phyloP scores from a whole-genome alignment of 2,329 filamentous ascomycete species.

The Hypomyces rosellus region DNA sequence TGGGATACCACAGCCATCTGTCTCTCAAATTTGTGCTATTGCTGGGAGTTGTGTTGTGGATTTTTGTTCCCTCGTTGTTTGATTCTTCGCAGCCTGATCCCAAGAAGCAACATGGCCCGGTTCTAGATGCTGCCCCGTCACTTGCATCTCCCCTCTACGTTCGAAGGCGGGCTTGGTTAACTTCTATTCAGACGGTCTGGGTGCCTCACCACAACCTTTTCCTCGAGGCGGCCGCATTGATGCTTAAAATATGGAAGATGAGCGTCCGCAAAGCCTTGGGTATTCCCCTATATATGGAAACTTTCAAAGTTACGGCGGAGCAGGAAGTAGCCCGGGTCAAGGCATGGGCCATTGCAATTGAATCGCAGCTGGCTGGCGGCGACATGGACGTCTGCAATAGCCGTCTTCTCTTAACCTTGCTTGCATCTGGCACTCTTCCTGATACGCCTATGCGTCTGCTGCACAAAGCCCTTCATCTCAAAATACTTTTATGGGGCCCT shows the following conservation, averaged over 20 bases:
- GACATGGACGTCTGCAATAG: constrained; percentile 86
- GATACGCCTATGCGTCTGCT: constrained; percentile 78
- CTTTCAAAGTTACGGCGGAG: constrained; percentile 76
- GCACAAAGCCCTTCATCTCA: constrained; percentile 86
- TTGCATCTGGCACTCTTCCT: constrained; percentile 81
- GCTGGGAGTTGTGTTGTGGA: constrained; percentile 48
- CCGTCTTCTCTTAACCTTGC: constrained; percentile 74
- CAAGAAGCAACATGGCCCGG: constrained; percentile 40
- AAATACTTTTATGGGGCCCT: constrained; percentile 77
- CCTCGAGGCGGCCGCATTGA: constrained; percentile 74
- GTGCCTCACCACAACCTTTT: constrained; percentile 83
- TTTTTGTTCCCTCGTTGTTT: constrained; percentile 49
- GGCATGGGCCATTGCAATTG: constrained; percentile 87
- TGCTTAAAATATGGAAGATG: constrained; percentile 75
- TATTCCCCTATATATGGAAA: constrained; percentile 65
- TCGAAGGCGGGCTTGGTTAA: constrained; percentile 84
- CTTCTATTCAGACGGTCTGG: constrained; percentile 86
- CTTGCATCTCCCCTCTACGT: constrained; percentile 78
- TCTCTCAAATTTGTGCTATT: constrained; percentile 49
- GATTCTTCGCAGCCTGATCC: constrained; percentile 40
- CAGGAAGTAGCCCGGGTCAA: constrained; percentile 82
- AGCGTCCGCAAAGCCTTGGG: constrained; percentile 74
- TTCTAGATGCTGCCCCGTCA: constrained; percentile 55
- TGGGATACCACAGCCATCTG: constrained; percentile 48
- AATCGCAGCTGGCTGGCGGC: constrained; percentile 86